Evolutionary conservation across 306 rosid genomes (phyloP).

Genomic region (Trifolium subterraneum): DNA sequence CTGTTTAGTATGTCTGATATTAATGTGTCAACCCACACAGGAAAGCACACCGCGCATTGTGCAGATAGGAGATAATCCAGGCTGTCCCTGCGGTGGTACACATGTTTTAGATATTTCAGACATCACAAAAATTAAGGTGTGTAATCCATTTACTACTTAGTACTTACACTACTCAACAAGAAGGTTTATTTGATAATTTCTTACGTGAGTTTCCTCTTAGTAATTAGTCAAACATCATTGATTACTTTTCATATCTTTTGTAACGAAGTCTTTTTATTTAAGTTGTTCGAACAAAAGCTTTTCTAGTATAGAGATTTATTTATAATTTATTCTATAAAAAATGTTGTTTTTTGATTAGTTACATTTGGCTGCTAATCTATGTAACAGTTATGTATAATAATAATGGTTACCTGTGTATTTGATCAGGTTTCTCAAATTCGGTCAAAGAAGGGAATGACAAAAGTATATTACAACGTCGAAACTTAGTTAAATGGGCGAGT

Average conservation of each 20-base stretch:
- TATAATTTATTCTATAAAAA: neutral
- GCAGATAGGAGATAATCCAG: conserved; percentile 59
- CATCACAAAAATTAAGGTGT: conserved; percentile 57
- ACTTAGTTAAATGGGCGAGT: conserved; percentile 37
- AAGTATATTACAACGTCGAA: conserved; percentile 65
- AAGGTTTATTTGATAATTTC: neutral
- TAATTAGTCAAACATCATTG: neutral
- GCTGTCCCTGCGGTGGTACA: conserved; percentile 88
- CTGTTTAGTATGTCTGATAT: conserved; percentile 31
- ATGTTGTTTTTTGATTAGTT: neutral
- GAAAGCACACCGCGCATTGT: conserved; percentile 74
- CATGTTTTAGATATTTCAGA: conserved; percentile 74
- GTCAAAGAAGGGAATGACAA: conserved; percentile 69
- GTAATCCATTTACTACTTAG: conserved; percentile 39
- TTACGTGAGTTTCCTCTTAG: neutral
- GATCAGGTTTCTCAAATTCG: conserved; percentile 74
- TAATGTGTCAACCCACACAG: conserved; percentile 49
- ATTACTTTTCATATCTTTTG: too few relatives aligned
- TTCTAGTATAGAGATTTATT: conserved; percentile 1
- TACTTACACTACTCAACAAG: conserved; percentile 7
- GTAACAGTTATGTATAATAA: neutral
- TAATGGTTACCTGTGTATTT: conserved; percentile 28
- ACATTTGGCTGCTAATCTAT: conserved; percentile 15
- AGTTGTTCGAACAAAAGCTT: too few relatives aligned
- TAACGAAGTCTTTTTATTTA: too few relatives aligned